Evolutionary conservation across 176 grass and related monocot genomes (phyloP), one percentile per base, ranked within the genome.

Genomic region (Bothriochloa decipiens): DNA sequence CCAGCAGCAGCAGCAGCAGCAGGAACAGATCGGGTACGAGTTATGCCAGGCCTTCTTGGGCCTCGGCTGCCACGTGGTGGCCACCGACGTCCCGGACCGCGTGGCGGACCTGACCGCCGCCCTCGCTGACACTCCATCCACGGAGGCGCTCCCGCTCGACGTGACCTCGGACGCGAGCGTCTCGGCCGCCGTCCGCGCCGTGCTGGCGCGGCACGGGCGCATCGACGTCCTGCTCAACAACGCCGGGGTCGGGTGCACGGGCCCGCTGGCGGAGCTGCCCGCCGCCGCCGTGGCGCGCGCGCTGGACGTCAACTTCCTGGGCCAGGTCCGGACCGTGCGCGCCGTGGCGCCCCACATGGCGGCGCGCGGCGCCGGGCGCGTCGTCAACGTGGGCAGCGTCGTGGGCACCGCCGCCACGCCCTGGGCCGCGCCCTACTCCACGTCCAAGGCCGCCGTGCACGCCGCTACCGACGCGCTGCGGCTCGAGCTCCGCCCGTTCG

Each of bases 361-460:
- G 3, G 16, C 43, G 0, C 84, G 68, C 0, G 62, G 85, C 0
- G 12, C 42, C 7, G 92, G 92, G 4, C 69, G 88, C 6, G 66
- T 95, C 50, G 90, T 95, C 42, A 92, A 95, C 78, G 75, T 92
- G 4, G 85, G 90, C 16, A 90, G 90, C 79, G 87, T 95, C 29
- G 77, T 86, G 29, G 87, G 85, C n/a, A 6, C 0, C 22, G 90
- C 60, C 0, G 82, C 93, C 7, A 95, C 90, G 22, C 87, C 93
- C 0, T 88, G 90, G 90, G 87, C 89, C 0, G 82, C 79, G 18
- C 63, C 79, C 0, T 92, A 92, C 87, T 92, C 88, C 87, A 74
- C 87, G 62, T 80, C 92, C 0, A 94, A 94, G 81, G 89, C 89
- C 3, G 92, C 90, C 39, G 90, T 89, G 58, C 90, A 92, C 90